Evolutionary conservation across 306 rosid genomes (phyloP).

Genomic region (Purshia tridentata): DNA sequence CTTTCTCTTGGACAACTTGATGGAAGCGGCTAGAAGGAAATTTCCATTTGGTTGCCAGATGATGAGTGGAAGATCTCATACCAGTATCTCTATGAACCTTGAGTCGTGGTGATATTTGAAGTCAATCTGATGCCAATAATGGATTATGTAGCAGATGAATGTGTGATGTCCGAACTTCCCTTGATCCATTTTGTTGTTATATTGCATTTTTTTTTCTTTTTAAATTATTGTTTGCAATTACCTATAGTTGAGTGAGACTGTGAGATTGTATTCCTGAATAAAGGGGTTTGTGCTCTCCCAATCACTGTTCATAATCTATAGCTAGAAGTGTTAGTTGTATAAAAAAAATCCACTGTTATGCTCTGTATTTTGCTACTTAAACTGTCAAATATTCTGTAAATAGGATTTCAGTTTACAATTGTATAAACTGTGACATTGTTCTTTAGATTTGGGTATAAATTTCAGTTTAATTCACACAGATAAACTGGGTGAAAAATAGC

Average conservation of each 20-base stretch:
- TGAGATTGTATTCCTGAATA: not conserved
- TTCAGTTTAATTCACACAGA: too few species aligned
- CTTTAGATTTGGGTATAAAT: too few species aligned
- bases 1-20: constrained; percentile 84
- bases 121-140: not conserved
- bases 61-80: not conserved
- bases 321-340: not conserved
- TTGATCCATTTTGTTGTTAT: not conserved
- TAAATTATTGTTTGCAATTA: not conserved
- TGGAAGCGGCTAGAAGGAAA: constrained; percentile 54
- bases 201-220: not conserved
- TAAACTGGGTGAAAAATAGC: too few species aligned
- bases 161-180: not conserved
- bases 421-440: too few species aligned
- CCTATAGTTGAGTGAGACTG: not conserved
- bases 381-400: too few species aligned
- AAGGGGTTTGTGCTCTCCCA: too few species aligned
- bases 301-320: not conserved
- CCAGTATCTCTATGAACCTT: not conserved
- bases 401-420: too few species aligned
- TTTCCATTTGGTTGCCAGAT: not conserved
- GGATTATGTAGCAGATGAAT: not conserved
- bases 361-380: not conserved
- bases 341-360: not conserved
- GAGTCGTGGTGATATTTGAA: not conserved